Base-by-base conservation (phyloP, 805 yeast genomes). In the Saccharomycopsis vini region DNA sequence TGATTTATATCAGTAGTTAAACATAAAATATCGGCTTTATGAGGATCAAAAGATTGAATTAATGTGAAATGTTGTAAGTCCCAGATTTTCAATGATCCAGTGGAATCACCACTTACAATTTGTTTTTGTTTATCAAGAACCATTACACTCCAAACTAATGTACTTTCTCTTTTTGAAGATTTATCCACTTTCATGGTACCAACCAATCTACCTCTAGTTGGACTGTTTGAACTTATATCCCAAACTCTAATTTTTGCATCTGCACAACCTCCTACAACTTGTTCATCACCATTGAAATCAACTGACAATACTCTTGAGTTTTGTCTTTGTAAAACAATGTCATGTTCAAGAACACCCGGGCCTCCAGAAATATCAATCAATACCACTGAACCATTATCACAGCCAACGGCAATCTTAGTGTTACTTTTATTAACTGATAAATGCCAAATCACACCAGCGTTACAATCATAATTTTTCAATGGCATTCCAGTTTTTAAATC, bases 21-120 rank as follows among this genome's bases (percentile, higher is more conserved):
- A 45, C 87, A 75, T 51, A 92, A 67, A 3, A 89, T 85, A 71
- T 92, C 99, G 1, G 95, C 96, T 39, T 83, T 94, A 58, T 92
- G 97, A 9, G 77, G 77, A 51, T 77, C 73, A 61, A 87, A 88
- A 20, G 83, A 77, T 61, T 90, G 97, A 41, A 77, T 68, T 47
- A 92, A 66, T 1, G 95, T 79, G 52, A 78, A 79, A 52, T 76
- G 80, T 39, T 75, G 72, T 50, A 81, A 68, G 56, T 90, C 95
- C 99, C 99, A 92, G 51, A 92, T 73, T 62, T 90, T 90, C 42
- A 92, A 75, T 6, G 84, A 72, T 1, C 99, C 99, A 1, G 97
- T 90, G 4, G 97, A 88, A 64, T 92, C 99, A 43, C 97, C 98
- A 48, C 88, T 78, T n/a, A 86, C 94, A 46, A 92, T 72, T 59